Conservation (phyloP, 495 filamentous ascomycete genomes). For the Wilcoxina mikolae region DNA sequence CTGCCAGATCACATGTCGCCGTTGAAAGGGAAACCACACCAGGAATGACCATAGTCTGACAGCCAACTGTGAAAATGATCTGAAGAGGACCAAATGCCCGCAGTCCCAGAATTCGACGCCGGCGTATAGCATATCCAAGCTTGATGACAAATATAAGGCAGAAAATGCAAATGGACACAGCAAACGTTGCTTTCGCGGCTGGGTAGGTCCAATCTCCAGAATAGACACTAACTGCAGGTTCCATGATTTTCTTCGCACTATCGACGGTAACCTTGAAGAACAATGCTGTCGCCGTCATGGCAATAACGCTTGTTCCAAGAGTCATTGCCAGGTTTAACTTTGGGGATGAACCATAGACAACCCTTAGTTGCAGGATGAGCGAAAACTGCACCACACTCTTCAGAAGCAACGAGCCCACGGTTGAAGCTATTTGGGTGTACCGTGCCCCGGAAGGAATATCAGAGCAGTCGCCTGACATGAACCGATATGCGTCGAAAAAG, state of each 20-base stretch:
- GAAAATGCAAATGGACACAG: slow-evolving; percentile 60
- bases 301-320: background rate
- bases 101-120: slow-evolving; percentile 43
- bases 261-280: background rate
- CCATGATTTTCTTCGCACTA: slow-evolving; percentile 36
- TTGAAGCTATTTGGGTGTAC: slow-evolving; percentile 38
- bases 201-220: background rate
- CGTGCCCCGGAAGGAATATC: slow-evolving; percentile 34
- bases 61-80: slow-evolving; percentile 59
- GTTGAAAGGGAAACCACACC: slow-evolving; percentile 36
- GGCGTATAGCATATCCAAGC: slow-evolving; percentile 45
- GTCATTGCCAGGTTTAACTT: background rate
- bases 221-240: slow-evolving; percentile 13
- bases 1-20: slow-evolving; percentile 13
- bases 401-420: slow-evolving; percentile 43
- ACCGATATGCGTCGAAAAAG: slow-evolving; percentile 42
- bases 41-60: slow-evolving; percentile 64
- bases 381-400: slow-evolving; percentile 48
- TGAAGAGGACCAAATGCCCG: slow-evolving; percentile 51
- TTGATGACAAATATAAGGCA: slow-evolving; percentile 57
- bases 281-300: background rate
- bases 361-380: slow-evolving; percentile 55
- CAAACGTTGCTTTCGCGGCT: slow-evolving; percentile 34
- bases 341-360: slow-evolving; percentile 25
- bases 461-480: slow-evolving; percentile 40